Base-by-base conservation (phyloP, 2,329 filamentous ascomycete genomes). In the Dothidotthia symphoricarpi region DNA sequence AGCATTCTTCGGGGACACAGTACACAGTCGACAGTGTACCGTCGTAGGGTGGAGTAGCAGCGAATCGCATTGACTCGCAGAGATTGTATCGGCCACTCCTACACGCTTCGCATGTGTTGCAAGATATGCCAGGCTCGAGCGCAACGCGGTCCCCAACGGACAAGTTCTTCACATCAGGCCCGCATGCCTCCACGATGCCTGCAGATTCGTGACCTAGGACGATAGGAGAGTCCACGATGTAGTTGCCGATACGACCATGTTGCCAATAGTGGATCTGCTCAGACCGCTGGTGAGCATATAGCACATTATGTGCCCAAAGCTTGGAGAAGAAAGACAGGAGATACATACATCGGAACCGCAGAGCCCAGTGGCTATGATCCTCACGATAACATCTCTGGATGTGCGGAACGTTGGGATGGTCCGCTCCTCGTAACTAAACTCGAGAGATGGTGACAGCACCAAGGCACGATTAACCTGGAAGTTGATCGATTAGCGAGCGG, bases 281-380 rank as follows among this genome's bases (percentile, higher is more conserved):
- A 11, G 9, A 6, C 19, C 19, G 13, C 4, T 13, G 11, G 10
- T 36, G 8, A 24, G 8, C 14, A 10, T 30, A 12, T 11, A n/a
- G n/a, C n/a, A n/a, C n/a, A n/a, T n/a, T n/a, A n/a, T n/a, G n/a
- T n/a, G n/a, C n/a, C n/a, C n/a, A n/a, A n/a, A n/a, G n/a, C n/a
- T n/a, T n/a, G n/a, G n/a, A n/a, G n/a, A n/a, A n/a, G n/a, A n/a
- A n/a, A n/a, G 9, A 27, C 33, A 12, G 16, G 24, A 42, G 17
- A 24, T n/a, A 44, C 45, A 19, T 36, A 55, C 54, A 42, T 59
- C 86, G 35, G 82, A 86, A 37, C 86, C 86, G 71, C 86, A 91
- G 69, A 91, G 88, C 50, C 86, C 86, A 2, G 86, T 90, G 71
- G 82, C 88, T 69, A 85, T 85, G 57, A 90, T 74, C 58, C 84